phyloP scores from a whole-genome alignment of 2,329 filamentous ascomycete species.

The Arachnomyces sp. region DNA sequence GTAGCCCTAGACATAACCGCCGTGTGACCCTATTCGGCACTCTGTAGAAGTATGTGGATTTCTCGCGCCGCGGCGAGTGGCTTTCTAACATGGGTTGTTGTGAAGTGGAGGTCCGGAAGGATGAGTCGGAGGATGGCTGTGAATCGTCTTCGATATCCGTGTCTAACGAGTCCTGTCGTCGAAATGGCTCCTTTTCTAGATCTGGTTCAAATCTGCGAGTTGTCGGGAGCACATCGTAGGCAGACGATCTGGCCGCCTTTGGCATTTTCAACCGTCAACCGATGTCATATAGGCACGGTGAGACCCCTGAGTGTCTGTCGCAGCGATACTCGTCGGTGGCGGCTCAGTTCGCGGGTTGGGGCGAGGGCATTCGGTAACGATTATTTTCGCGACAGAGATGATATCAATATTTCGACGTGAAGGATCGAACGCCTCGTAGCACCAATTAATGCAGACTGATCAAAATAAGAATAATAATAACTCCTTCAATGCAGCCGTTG shows the following conservation, averaged over 20 bases:
- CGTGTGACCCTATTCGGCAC: constrained; percentile 66
- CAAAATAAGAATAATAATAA: too few species aligned
- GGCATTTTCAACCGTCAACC: background rate
- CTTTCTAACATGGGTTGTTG: constrained; percentile 33
- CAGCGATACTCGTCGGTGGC: too few species aligned
- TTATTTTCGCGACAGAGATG: too few species aligned
- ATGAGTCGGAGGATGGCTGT: constrained; percentile 43
- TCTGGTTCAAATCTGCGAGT: constrained; percentile 5
- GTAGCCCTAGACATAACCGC: constrained; percentile 66
- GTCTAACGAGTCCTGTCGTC: constrained; percentile 17
- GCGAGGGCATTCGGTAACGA: too few species aligned
- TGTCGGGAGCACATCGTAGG: constrained; percentile 1
- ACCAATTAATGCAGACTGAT: too few species aligned
- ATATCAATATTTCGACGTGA: too few species aligned
- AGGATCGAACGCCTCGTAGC: too few species aligned
- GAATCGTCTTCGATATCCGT: constrained; percentile 24
- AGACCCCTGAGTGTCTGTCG: too few species aligned
- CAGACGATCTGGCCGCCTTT: background rate
- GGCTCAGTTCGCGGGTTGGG: too few species aligned
- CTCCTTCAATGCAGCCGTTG: too few species aligned
- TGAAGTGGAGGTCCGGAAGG: constrained; percentile 41
- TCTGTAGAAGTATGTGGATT: constrained; percentile 44
- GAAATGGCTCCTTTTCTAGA: constrained; percentile 11
- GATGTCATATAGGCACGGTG: background rate
- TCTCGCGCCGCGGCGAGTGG: constrained; percentile 26